Conservation (phyloP, 2,329 filamentous ascomycete species). For the Fusarium gaditjirri region DNA sequence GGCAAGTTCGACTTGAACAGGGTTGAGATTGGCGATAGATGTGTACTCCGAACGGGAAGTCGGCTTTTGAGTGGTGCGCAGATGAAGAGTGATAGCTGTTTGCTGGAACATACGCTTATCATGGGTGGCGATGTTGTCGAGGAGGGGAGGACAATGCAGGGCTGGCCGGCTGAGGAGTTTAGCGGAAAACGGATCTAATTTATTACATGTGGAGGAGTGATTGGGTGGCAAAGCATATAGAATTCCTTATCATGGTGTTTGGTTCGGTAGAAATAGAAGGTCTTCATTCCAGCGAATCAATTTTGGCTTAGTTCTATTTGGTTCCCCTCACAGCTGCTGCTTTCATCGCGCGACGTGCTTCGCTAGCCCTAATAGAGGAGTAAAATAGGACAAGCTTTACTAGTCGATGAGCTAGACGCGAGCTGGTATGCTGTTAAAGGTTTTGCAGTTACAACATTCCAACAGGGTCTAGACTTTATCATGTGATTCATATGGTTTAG, state of each 20-base stretch:
- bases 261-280: not conserved
- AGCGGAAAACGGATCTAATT: not conserved
- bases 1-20: conserved; percentile 12
- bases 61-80: conserved; percentile 5
- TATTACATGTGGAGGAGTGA: not conserved
- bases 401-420: accelerated
- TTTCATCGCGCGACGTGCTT: not conserved
- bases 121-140: conserved; percentile 19
- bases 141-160: conserved; percentile 8
- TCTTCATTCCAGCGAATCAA: not conserved
- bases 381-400: not conserved
- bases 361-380: not conserved
- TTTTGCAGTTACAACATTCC: not conserved
- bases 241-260: not conserved
- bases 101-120: conserved; percentile 12
- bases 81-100: conserved; percentile 16
- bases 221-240: not conserved
- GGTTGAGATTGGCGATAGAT: conserved; percentile 7
- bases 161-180: conserved; percentile 13
- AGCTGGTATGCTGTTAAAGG: not conserved
- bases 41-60: conserved; percentile 3
- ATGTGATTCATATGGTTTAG: not conserved
- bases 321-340: not conserved
- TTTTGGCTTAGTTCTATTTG: accelerated
- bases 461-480: not conserved